Conservation (phyloP, 495 filamentous ascomycete species). For the Cryomyces minteri region DNA sequence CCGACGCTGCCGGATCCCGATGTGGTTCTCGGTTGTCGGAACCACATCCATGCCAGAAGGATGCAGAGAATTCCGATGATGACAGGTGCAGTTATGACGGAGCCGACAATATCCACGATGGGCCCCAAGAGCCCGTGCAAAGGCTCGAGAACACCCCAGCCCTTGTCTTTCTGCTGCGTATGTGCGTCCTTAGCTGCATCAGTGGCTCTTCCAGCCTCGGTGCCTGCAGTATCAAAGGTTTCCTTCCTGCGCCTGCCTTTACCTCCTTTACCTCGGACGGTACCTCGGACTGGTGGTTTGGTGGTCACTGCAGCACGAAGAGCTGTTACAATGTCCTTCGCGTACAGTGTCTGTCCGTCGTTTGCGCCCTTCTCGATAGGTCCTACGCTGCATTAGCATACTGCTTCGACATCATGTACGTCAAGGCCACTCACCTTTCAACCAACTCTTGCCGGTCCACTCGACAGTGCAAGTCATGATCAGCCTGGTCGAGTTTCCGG, state of each 20-base stretch:
- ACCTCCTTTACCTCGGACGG: constrained; percentile 25
- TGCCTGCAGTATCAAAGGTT: constrained; percentile 21
- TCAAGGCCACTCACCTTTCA: constrained; percentile 51
- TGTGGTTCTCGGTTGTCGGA: constrained; percentile 8
- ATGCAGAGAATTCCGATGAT: constrained; percentile 43
- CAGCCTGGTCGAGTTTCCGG: constrained; percentile 66
- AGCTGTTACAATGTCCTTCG: constrained; percentile 51
- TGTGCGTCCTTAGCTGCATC: constrained; percentile 26
- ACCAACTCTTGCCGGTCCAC: constrained; percentile 96
- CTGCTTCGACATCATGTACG: too few relatives aligned
- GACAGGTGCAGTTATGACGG: constrained; percentile 39
- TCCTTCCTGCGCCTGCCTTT: constrained; percentile 39
- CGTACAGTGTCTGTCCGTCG: constrained; percentile 71
- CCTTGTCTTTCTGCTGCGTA: constrained; percentile 17
- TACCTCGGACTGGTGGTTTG: constrained; percentile 24
- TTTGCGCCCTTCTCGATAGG: constrained; percentile 92
- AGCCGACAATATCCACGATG: constrained; percentile 46
- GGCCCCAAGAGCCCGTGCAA: constrained; percentile 51
- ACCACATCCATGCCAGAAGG: constrained; percentile 33
- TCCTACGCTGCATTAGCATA: constrained; percentile 24
- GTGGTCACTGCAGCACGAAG: constrained; percentile 51
- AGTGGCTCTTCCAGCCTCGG: constrained; percentile 23
- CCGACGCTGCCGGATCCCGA: constrained; percentile 2
- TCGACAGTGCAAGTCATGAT: constrained; percentile 78
- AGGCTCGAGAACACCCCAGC: constrained; percentile 74